Base-by-base conservation (phyloP, 78 protist species). In the Dictyostelium purpureum region DNA sequence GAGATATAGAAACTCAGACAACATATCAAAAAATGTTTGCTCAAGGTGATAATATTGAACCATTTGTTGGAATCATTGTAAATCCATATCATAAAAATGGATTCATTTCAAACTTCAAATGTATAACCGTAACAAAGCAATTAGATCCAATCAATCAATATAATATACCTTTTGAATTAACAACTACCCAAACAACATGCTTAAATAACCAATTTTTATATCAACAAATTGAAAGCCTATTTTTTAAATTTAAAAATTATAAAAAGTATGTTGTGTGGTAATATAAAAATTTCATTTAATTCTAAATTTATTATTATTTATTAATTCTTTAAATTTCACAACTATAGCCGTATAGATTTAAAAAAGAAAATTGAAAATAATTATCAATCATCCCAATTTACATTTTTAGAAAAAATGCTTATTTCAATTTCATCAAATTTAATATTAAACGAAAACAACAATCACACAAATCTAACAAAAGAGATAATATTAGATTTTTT, bases 1-100 rank as follows among this genome's bases (percentile, higher is more conserved):
- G 96, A 6, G 97, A 96, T 77, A 79, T 94, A n/a, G 96, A 94
- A 75, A 95, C 93, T 31, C 96, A 94, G 70, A 76, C 69, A n/a
- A 10, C 90, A 9, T 79, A 57, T 35, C 94, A 89, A 73, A 77
- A 28, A 18, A 28, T 49, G 14, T 85, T 71, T 28, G 52, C 47
- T n/a, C 19, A 47, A 38, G 38, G 7, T 2, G 24, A 24, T 56
- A 56, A 45, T 49, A 18, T 69, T 69, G 88, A 78, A 78, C 94
- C 94, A 56, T 89, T 89, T 33, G 12, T 89, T 52, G 94, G 88
- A 47, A 63, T 75, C 4, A 89, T 89, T 26, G 49, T 79, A 9
- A 80, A 74, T 78, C 90, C 88, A 21, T 89, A 63, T 69, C 73
- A 66, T 69, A 73, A 69, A 5, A 31, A 54, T 43, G 45, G 63